phyloP scores from a whole-genome alignment of 2,329 filamentous ascomycete species.

The Gnomoniopsis sp. region DNA sequence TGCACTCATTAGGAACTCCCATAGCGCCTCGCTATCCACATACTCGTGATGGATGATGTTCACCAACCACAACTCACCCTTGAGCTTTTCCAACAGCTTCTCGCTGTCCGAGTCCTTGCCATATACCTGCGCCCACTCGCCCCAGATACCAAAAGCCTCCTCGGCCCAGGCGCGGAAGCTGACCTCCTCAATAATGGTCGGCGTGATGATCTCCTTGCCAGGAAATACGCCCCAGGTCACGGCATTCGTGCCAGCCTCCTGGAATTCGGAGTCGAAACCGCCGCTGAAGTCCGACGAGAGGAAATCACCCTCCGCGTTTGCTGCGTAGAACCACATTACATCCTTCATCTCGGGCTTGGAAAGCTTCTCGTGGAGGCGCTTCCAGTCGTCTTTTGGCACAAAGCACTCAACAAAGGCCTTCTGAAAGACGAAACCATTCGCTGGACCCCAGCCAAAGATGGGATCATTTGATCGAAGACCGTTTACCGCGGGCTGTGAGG shows the following conservation, averaged over 20 bases:
- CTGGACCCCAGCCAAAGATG: slow-evolving; percentile 90
- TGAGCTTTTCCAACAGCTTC: slow-evolving; percentile 64
- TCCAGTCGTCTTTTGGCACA: slow-evolving; percentile 71
- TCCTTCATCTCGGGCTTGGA: slow-evolving; percentile 54
- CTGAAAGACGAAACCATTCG: slow-evolving; percentile 92
- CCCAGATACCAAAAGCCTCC: slow-evolving; percentile 94
- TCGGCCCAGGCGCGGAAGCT: slow-evolving; percentile 93
- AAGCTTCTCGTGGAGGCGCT: slow-evolving; percentile 61
- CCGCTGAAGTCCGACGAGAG: slow-evolving; percentile 59
- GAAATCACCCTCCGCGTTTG: slow-evolving; percentile 75
- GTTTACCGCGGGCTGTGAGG: slow-evolving; percentile 91
- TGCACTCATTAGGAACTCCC: slow-evolving; percentile 57
- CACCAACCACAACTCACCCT: slow-evolving; percentile 78
- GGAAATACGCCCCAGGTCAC: slow-evolving; percentile 97
- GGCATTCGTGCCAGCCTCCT: slow-evolving; percentile 69
- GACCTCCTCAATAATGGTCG: slow-evolving; percentile 94
- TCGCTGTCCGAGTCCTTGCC: slow-evolving; percentile 68
- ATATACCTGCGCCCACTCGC: slow-evolving; percentile 84
- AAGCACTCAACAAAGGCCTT: slow-evolving; percentile 99
- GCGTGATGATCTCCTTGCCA: slow-evolving; percentile 92
- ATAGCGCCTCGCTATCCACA: slow-evolving; percentile 67
- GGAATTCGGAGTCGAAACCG: slow-evolving; percentile 21
- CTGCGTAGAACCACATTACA: slow-evolving; percentile 82
- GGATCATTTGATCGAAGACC: slow-evolving; percentile 72
- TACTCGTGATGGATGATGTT: slow-evolving; percentile 85